Conservation (phyloP, 331 rosid species). For the Quercus lobata region DNA sequence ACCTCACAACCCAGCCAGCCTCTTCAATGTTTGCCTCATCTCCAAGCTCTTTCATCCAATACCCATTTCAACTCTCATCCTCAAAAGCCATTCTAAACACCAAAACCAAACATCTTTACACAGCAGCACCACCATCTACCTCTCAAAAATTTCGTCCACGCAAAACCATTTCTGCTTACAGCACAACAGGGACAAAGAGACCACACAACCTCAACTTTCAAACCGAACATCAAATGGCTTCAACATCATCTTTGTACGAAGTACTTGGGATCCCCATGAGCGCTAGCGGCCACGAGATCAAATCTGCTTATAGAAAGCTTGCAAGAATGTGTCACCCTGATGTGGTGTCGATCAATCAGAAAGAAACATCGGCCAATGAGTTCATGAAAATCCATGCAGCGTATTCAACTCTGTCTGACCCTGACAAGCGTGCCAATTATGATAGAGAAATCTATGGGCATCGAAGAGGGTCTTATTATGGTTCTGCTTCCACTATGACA, state of each 20-base stretch:
- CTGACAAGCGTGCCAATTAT: slow-evolving; percentile 56
- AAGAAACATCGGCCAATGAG: slow-evolving; percentile 50
- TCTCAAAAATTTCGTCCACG: neutral
- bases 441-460: slow-evolving; percentile 32
- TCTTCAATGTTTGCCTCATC: neutral
- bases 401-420: slow-evolving; percentile 69
- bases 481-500: neutral
- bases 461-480: neutral
- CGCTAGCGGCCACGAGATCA: slow-evolving; percentile 53
- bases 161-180: slow-evolving; percentile 3
- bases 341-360: slow-evolving; percentile 52
- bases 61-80: neutral
- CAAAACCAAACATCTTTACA: neutral
- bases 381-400: slow-evolving; percentile 64
- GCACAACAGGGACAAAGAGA: neutral
- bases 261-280: slow-evolving; percentile 64
- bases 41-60: neutral
- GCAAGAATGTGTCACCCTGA: slow-evolving; percentile 79
- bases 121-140: neutral
- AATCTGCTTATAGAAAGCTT: slow-evolving; percentile 58
- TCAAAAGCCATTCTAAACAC: neutral
- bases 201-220: slow-evolving; percentile 18
- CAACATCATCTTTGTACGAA: slow-evolving; percentile 51
- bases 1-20: neutral
- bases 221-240: slow-evolving; percentile 20